Evolutionary conservation across 2,329 filamentous ascomycete species (phyloP).

Genomic region (Penicillium sp.): DNA sequence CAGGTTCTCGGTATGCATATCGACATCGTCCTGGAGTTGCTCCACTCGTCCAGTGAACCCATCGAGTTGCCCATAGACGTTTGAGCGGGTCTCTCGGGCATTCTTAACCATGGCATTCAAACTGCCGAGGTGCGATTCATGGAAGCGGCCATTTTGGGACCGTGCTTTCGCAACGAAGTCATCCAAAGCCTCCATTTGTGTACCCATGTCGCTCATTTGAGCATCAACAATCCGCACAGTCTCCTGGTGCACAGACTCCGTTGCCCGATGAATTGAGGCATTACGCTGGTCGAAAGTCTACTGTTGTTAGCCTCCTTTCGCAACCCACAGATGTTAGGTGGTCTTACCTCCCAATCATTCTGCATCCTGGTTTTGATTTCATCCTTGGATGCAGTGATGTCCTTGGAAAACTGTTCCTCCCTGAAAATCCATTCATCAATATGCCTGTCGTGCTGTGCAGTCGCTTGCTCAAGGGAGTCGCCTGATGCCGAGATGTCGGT

Average conservation of each 20-base stretch:
- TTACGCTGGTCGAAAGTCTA: conserved; percentile 75
- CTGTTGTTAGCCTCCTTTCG: conserved; percentile 25
- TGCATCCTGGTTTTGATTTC: conserved; percentile 77
- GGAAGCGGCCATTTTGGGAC: conserved; percentile 75
- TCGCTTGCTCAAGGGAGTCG: conserved; percentile 63
- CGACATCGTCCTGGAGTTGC: conserved; percentile 67
- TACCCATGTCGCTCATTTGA: conserved; percentile 81
- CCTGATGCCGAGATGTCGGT: conserved; percentile 66
- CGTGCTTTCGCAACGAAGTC: conserved; percentile 83
- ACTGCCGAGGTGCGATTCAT: conserved; percentile 66
- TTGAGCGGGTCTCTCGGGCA: conserved; percentile 71
- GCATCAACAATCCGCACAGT: conserved; percentile 86
- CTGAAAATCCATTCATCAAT: conserved; percentile 74
- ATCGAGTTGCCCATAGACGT: conserved; percentile 68
- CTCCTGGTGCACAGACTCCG: conserved; percentile 84
- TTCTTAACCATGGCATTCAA: conserved; percentile 65
- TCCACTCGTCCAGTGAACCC: conserved; percentile 67
- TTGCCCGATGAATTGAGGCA: conserved; percentile 76
- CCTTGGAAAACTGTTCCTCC: conserved; percentile 67
- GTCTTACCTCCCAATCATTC: conserved; percentile 75
- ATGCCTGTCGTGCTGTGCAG: conserved; percentile 64
- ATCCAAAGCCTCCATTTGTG: conserved; percentile 86
- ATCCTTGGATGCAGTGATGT: conserved; percentile 72
- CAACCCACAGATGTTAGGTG: background rate
- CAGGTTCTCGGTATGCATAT: conserved; percentile 59